Evolutionary conservation across 345 rosid species (phyloP).

Genomic region (Salix brachista): DNA sequence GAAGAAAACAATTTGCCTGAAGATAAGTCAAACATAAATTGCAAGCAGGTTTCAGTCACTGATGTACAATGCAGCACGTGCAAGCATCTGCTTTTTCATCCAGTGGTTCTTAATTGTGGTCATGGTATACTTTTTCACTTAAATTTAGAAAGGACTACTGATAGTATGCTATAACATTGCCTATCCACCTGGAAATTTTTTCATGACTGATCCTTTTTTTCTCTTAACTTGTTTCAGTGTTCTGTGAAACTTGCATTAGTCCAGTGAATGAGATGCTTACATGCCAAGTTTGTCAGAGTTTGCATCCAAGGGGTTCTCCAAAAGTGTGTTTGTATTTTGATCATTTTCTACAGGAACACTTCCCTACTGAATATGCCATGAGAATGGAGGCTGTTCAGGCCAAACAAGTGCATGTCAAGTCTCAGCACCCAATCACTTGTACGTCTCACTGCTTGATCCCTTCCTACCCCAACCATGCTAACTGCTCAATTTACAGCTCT

Average conservation of each 20-base stretch:
- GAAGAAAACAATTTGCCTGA: slow-evolving; percentile 14
- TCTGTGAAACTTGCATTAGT: slow-evolving; percentile 59
- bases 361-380: slow-evolving; percentile 54
- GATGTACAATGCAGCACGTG: slow-evolving; percentile 68
- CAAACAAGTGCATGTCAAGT: slow-evolving; percentile 18
- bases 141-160: not conserved
- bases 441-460: slow-evolving; percentile 11
- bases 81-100: slow-evolving; percentile 56
- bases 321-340: slow-evolving; percentile 68
- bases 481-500: not conserved
- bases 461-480: not conserved
- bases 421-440: slow-evolving; percentile 30
- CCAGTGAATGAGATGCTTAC: slow-evolving; percentile 37
- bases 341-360: slow-evolving; percentile 50
- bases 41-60: slow-evolving; percentile 35
- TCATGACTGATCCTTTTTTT: not conserved
- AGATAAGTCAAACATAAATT: slow-evolving; percentile 9
- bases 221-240: slow-evolving; percentile 39
- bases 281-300: slow-evolving; percentile 60
- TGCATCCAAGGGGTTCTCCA: slow-evolving; percentile 53
- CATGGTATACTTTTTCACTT: slow-evolving; percentile 52
- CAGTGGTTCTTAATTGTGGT: slow-evolving; percentile 77
- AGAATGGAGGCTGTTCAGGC: slow-evolving; percentile 41
- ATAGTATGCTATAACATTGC: not conserved
- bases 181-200: not conserved